Conservation (phyloP, 495 filamentous ascomycete species). For the Melanomma pulvis-pyrius region DNA sequence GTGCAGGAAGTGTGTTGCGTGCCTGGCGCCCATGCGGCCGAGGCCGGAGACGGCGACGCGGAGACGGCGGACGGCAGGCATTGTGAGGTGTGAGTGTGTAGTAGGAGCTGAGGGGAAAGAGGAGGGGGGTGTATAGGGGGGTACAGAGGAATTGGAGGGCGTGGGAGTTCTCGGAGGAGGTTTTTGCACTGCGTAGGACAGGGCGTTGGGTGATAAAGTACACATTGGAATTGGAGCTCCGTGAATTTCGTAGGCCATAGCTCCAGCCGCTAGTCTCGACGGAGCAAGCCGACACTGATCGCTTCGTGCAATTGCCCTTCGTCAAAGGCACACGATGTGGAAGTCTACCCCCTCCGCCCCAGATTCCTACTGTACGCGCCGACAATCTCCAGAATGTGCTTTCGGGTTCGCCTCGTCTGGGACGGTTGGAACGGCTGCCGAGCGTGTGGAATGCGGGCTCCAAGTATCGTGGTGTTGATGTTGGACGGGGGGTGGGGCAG, state of each 20-base stretch:
- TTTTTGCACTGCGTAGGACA: not conserved
- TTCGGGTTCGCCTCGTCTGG: too few relatives aligned
- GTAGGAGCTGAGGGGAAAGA: not conserved
- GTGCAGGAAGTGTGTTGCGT: conserved; percentile 47
- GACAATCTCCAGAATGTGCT: not conserved
- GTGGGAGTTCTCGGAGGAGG: not conserved
- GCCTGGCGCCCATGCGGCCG: conserved; percentile 50
- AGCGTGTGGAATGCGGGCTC: not conserved
- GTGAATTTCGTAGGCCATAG: not conserved
- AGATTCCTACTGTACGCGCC: not conserved
- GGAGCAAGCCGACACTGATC: not conserved
- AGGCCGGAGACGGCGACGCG: conserved; percentile 48
- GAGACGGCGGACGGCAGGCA: conserved; percentile 39
- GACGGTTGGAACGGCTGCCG: not conserved
- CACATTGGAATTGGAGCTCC: too few relatives aligned
- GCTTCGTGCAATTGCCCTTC: too few relatives aligned
- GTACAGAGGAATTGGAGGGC: not conserved
- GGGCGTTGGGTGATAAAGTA: too few relatives aligned
- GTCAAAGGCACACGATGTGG: not conserved
- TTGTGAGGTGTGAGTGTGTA: not conserved
- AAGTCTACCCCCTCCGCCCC: not conserved
- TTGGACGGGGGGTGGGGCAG: not conserved
- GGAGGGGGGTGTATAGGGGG: not conserved
- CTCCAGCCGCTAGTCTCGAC: not conserved
- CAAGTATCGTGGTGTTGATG: not conserved